Base-by-base conservation (phyloP, 2,329 filamentous ascomycete genomes). In the Lachnellula hyalina region DNA sequence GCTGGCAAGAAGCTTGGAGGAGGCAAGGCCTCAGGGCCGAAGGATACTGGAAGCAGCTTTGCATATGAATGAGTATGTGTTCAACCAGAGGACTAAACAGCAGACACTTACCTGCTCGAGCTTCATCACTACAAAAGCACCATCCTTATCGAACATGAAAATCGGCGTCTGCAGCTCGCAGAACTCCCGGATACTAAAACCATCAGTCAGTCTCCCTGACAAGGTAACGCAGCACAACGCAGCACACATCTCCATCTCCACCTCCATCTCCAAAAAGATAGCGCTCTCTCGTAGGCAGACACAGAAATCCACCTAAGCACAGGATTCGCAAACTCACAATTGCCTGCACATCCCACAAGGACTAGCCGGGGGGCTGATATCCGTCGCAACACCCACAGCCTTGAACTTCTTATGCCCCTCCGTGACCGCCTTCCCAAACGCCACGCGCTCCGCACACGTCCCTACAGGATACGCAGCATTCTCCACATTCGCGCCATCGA, bases 271-370 rank as follows among this genome's bases (percentile, higher is more conserved):
- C 28, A 32, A 32, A 12, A 32, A 11, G 2, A 32, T 32, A 11
- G 28, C 9, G 2, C 28, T 32, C 4, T 32, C 28, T 32, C 28
- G 28, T 32, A 12, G 28, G 9, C 28, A 32, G 28, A 32, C 15
- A 15, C 38, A n/a, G 2, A 15, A 17, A 7, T 9, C 6, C 17
- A 34, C 1, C 23, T 11, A 15, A 34, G 14, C 32, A 44, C 8
- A 36, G 5, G 21, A 49, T 32, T 15, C 15, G 44, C 44, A 11
- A 34, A 78, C 83, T 75, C 69, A 90, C 87, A 93, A 96, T 71
- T 96, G 93, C 65, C 93, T 80, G 71, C 93, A 97, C 91, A 96
- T 96, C 53, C 94, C 94, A 70, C 94, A 99, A 0, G 94, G 94
- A 59, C 86, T 85, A 47, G 81, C 81, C 4, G 85, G 83, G 32